These are phyloP conservation scores for Oryza coarctata DNA, from an alignment of 176 grass and related monocot species.

Conservation along the genomic window DNA sequence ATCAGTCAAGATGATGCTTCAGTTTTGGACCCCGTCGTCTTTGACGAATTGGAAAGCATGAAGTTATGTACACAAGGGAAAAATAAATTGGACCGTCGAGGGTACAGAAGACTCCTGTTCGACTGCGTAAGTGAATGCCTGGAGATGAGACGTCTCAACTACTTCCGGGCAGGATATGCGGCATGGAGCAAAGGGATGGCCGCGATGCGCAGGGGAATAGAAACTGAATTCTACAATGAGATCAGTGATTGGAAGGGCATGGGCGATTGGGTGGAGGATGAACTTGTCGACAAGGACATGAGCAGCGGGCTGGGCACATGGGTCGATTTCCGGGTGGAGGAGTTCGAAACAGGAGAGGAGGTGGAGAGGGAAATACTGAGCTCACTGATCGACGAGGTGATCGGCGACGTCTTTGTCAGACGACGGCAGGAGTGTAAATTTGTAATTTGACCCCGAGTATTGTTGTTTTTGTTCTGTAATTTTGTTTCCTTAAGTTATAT, in stretches of 20 bases:
- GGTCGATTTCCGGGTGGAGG: slow-evolving; percentile 65
- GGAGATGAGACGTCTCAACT: slow-evolving; percentile 43
- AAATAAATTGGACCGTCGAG: slow-evolving; percentile 13
- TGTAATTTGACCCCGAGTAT: slow-evolving; percentile 32
- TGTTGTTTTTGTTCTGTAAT: slow-evolving; percentile 26
- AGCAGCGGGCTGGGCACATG: slow-evolving; percentile 60
- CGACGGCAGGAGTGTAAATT: slow-evolving; percentile 36
- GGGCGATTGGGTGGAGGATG: slow-evolving; percentile 60
- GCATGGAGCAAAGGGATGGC: slow-evolving; percentile 70
- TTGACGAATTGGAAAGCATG: slow-evolving; percentile 48
- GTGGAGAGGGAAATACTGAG: slow-evolving; percentile 55
- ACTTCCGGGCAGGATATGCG: slow-evolving; percentile 72
- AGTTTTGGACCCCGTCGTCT: slow-evolving; percentile 50
- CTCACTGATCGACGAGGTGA: slow-evolving; percentile 69
- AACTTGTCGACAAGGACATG: slow-evolving; percentile 88
- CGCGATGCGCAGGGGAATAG: slow-evolving; percentile 26
- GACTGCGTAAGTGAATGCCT: slow-evolving; percentile 71
- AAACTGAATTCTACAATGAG: slow-evolving; percentile 50
- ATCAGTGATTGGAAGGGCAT: slow-evolving; percentile 64
- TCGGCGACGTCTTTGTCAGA: slow-evolving; percentile 50
- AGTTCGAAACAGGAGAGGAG: slow-evolving; percentile 55
- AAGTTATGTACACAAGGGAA: slow-evolving; percentile 34
- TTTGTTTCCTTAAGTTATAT: slow-evolving; percentile 40
- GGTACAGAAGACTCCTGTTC: slow-evolving; percentile 52
- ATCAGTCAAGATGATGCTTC: slow-evolving; percentile 14